These are phyloP conservation scores for Aureobasidium vineae DNA, from an alignment of 2,329 filamentous ascomycete genomes.

Conservation along the genomic window DNA sequence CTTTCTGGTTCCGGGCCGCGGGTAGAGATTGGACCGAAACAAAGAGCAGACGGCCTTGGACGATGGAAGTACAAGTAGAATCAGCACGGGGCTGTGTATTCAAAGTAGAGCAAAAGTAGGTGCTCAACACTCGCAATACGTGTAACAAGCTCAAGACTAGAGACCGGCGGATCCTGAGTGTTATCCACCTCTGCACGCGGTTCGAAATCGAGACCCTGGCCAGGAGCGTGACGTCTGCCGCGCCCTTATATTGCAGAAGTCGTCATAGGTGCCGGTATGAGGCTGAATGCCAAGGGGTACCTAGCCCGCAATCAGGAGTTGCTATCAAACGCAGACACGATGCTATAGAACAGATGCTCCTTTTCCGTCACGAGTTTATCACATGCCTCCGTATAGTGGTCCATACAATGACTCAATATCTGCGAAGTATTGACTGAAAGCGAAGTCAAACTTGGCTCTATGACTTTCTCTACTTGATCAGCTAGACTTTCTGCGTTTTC, in stretches of 20 bases:
- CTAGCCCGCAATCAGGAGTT: not conserved
- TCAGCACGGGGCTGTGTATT: not conserved
- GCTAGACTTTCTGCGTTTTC: not conserved
- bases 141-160: not conserved
- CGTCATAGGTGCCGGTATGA: not conserved
- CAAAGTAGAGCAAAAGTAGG: not conserved
- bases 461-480: too few relatives aligned
- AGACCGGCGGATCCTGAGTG: slow-evolving; percentile 3
- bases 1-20: slow-evolving; percentile 10
- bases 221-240: slow-evolving; percentile 9
- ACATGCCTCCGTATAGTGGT: too few relatives aligned
- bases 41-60: not conserved
- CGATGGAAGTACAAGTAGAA: not conserved
- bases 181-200: slow-evolving; percentile 2
- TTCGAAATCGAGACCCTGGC: slow-evolving; percentile 5
- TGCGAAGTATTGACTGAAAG: too few relatives aligned
- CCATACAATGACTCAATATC: too few relatives aligned
- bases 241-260: not conserved
- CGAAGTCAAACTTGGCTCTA: too few relatives aligned
- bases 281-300: not conserved
- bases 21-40: slow-evolving; percentile 14
- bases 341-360: not conserved
- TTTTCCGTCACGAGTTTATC: not conserved
- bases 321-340: not conserved
- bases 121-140: not conserved